Evolutionary conservation across 1,139 yeast genomes (phyloP).

Genomic region (Geotrichum bryndzae): DNA sequence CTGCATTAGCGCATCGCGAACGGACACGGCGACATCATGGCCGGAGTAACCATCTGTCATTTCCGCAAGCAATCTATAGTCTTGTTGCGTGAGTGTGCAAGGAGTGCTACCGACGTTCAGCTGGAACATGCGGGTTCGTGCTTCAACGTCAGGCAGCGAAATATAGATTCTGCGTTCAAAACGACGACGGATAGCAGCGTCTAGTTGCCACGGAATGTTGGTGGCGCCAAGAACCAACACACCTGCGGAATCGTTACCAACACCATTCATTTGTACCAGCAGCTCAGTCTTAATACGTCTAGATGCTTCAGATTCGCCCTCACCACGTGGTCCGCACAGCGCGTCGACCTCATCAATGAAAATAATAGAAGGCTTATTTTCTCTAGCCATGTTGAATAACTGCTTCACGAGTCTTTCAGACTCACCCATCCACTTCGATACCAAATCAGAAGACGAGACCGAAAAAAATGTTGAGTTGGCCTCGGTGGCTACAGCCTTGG

Average conservation of each 20-base stretch:
- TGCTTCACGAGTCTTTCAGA: constrained; percentile 93
- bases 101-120: constrained; percentile 89
- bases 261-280: constrained; percentile 98
- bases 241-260: constrained; percentile 89
- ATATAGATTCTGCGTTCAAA: constrained; percentile 94
- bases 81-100: constrained; percentile 66
- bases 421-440: constrained; percentile 99
- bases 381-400: constrained; percentile 91
- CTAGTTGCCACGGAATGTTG: constrained; percentile 97
- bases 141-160: constrained; percentile 86
- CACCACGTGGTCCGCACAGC: constrained; percentile 95
- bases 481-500: constrained; percentile 98
- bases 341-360: constrained; percentile 98
- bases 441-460: constrained; percentile 89
- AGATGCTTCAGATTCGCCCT: constrained; percentile 95
- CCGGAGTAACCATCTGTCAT: constrained; percentile 98
- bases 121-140: constrained; percentile 90
- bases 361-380: constrained; percentile 88
- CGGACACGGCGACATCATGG: constrained; percentile 94
- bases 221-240: constrained; percentile 96
- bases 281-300: constrained; percentile 94
- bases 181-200: constrained; percentile 94
- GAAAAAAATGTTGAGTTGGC: constrained; percentile 95
- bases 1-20: constrained; percentile 95
- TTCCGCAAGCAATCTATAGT: constrained; percentile 72